phyloP scores from a whole-genome alignment of 768 basidiomycete genomes.

The Coprinellus micaceus region DNA sequence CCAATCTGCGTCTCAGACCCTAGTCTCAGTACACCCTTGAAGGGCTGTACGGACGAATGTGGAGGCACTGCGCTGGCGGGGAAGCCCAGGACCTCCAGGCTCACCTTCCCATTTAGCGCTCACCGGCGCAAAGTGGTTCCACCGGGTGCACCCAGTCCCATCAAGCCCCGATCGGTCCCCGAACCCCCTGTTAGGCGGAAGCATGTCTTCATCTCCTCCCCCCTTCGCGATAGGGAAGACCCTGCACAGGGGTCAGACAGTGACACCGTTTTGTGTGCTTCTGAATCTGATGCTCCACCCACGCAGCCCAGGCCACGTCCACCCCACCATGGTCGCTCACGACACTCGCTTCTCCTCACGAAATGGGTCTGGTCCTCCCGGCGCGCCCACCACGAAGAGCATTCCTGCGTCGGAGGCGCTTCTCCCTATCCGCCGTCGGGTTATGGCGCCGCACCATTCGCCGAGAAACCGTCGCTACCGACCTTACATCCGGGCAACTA shows the following conservation, averaged over 20 bases:
- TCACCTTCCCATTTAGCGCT: neutral
- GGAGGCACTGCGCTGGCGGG: neutral
- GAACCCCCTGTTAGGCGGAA: conserved; percentile 31
- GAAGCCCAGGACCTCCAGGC: neutral
- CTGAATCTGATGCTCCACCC: conserved; percentile 10
- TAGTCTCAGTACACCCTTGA: neutral
- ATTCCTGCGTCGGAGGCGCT: conserved; percentile 19
- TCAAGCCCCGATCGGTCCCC: neutral
- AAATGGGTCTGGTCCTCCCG: conserved; percentile 63
- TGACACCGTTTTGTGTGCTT: conserved; percentile 33
- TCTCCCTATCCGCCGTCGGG: neutral
- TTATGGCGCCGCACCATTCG: no score
- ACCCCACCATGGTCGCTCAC: no score
- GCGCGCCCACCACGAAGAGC: conserved; percentile 49
- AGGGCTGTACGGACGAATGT: neutral
- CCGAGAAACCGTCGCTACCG: neutral
- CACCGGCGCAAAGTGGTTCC: conserved; percentile 5
- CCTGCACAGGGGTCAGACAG: conserved; percentile 44
- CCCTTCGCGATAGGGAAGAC: neutral
- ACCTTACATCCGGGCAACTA: neutral
- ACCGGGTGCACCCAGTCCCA: conserved; percentile 38
- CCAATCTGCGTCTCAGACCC: neutral
- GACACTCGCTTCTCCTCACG: no score
- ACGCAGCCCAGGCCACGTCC: neutral
- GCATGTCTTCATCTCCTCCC: conserved; percentile 21